Evolutionary conservation across 2,329 filamentous ascomycete species (phyloP), one percentile per base, ranked within the genome.

Genomic region (Bipolaris oryzae): DNA sequence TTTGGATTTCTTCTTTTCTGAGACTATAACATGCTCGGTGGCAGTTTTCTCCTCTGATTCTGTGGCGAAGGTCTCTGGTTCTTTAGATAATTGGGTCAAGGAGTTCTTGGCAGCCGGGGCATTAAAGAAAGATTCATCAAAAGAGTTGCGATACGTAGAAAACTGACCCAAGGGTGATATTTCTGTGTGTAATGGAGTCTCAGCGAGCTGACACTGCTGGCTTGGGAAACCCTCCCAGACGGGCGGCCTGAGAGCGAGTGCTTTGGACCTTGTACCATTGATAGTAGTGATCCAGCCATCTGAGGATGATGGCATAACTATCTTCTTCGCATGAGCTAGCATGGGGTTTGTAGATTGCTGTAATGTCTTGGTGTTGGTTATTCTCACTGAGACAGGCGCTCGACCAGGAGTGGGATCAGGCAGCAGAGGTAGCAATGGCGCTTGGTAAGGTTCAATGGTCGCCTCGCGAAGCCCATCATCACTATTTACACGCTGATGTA

Each of bases 1-100:
- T 57, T 72, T 73, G 39, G 69, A 68, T 15, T 58, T 57, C 57
- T 67, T 71, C 55, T 65, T 71, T 41, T 67, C 60, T 13, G 67
- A 64, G 2, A 68, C 49, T 10, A 52, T 31, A 3, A 55, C 41
- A 44, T 62, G 60, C 11, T 7, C 18, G 7, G 18, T 13, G 7
- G 20, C 16, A 3, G 10, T 15, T 25, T 25, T 7, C 5, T 53
- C 60, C 39, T 28, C 28, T 7, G 35, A 15, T 16, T 33, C 7
- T 20, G 7, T 13, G 11, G 52, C 18, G 28, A 58, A 55, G 31
- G 44, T 31, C 23, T 63, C 58, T 7, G 61, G 55, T 7, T 44
- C 45, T 6, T 49, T 45, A 7, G 50, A 20, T 9, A 18, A 10
- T 10, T 37, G 47, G 7, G 16, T 7, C 0, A 9, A 34, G 13